These are phyloP conservation scores for Hansenula sp. DNA, from an alignment of 1,139 yeast species.

Conservation along the genomic window DNA sequence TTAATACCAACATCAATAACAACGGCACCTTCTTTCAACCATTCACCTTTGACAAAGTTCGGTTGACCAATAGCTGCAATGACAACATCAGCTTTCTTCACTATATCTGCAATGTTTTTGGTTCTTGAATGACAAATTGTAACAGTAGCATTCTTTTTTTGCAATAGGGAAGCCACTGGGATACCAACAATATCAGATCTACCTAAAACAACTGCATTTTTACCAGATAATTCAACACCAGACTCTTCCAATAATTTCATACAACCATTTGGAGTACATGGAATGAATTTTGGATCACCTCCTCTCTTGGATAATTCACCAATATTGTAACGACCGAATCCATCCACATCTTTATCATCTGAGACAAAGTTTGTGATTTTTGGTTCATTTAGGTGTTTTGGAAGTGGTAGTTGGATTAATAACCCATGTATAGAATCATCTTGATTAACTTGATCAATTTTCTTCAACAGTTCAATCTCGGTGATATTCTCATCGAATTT, in stretches of 20 bases:
- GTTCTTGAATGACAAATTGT: conserved; percentile 68
- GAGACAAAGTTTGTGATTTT: conserved; percentile 62
- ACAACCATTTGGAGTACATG: conserved; percentile 80
- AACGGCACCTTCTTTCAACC: conserved; percentile 65
- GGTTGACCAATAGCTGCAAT: conserved; percentile 78
- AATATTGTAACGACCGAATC: conserved; percentile 69
- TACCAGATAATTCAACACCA: conserved; percentile 54
- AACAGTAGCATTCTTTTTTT: conserved; percentile 71
- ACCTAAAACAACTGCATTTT: conserved; percentile 74
- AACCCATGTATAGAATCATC: conserved; percentile 67
- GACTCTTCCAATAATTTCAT: conserved; percentile 64
- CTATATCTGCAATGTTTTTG: conserved; percentile 42
- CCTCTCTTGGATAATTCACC: conserved; percentile 74
- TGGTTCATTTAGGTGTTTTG: conserved; percentile 65
- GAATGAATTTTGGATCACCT: conserved; percentile 66
- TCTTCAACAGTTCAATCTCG: conserved; percentile 51
- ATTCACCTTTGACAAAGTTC: conserved; percentile 64
- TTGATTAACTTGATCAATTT: conserved; percentile 52
- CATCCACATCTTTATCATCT: conserved; percentile 74
- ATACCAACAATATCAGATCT: conserved; percentile 83
- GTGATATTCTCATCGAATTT: conserved; percentile 53
- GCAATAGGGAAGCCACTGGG: conserved; percentile 70
- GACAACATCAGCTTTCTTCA: conserved; percentile 65
- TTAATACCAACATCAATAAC: conserved; percentile 81
- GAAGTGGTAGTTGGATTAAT: conserved; percentile 70